phyloP scores from a whole-genome alignment of 139 green algal species.

The Asterochloris sp. region DNA sequence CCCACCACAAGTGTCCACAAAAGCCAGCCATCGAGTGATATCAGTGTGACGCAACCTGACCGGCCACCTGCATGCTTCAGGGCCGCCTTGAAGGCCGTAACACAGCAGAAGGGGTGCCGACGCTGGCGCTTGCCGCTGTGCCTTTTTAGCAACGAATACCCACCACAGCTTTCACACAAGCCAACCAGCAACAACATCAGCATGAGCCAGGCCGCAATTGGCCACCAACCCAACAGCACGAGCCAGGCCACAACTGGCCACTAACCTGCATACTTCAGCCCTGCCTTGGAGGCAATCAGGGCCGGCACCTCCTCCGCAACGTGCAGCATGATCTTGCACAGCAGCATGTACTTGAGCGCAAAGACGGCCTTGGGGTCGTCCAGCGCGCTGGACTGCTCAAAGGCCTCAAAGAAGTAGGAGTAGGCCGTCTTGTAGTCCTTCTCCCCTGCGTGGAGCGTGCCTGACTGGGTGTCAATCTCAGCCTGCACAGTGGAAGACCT shows the following conservation, averaged over 20 bases:
- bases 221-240: background rate
- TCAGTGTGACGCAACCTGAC: no score
- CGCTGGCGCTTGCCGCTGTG: background rate
- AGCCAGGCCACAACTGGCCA: background rate
- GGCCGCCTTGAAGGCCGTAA: no score
- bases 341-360: conserved; percentile 97
- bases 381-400: conserved; percentile 80
- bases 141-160: background rate
- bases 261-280: conserved; percentile 81
- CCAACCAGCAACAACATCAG: background rate
- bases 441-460: conserved; percentile 93
- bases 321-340: conserved; percentile 84
- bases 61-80: no score
- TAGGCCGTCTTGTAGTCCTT: conserved; percentile 98
- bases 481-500: conserved; percentile 29
- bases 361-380: conserved; percentile 77
- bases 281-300: conserved; percentile 91
- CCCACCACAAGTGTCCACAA: no score
- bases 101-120: no score
- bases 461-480: conserved; percentile 90
- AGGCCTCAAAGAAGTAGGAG: conserved; percentile 98
- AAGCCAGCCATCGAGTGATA: no score
- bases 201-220: background rate
- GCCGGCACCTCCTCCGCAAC: conserved; percentile 66
- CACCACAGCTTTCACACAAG: background rate